Evolutionary conservation across 2,329 filamentous ascomycete genomes (phyloP), one percentile per base, ranked within the genome.

Genomic region (Gremmenia infestans): DNA sequence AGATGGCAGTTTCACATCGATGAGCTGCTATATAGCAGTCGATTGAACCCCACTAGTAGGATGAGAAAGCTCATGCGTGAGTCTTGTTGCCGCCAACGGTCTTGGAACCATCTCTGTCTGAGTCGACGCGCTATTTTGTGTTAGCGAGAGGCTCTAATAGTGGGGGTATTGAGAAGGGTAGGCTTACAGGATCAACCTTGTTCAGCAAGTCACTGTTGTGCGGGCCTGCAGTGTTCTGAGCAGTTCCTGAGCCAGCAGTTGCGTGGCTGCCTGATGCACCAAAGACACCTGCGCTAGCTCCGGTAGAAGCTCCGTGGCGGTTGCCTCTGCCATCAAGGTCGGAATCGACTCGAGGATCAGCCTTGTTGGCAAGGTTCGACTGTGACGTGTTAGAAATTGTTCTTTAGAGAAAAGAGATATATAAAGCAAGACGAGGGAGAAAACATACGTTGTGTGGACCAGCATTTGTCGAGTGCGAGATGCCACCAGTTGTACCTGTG

Each of bases 61-160:
- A 45, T 23, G 6, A 22, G 3, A 19, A 22, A 19, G 35, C 55
- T 70, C 70, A 70, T 9, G 61, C 52, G 64, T 74, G 72, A 15
- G 76, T 78, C 68, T 79, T 81, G 69, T 83, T 74, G 48, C 78
- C 74, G 35, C 81, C 81, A 5, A 78, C 19, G 0, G 81, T 83
- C 71, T 76, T 76, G 67, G 73, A 77, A 48, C 78, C 76, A 66
- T 83, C 80, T 2, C 78, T 74, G 61, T 83, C 73, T 11, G 76
- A 78, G 68, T 83, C 81, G 48, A 84, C 78, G 15, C 64, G 51
- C 78, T 52, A 75, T 62, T 63, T 79, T 3, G 2, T 17, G 19
- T 39, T 46, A 39, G 42, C 3, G 12, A 15, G 5, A 19, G 42
- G 8, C 55, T 23, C 12, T 48, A 17, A 11, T 46, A 6, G 2